Evolutionary conservation across 371 early-diverging fungal genomes (phyloP).

Genomic region (Rhizomucor pusillus): DNA sequence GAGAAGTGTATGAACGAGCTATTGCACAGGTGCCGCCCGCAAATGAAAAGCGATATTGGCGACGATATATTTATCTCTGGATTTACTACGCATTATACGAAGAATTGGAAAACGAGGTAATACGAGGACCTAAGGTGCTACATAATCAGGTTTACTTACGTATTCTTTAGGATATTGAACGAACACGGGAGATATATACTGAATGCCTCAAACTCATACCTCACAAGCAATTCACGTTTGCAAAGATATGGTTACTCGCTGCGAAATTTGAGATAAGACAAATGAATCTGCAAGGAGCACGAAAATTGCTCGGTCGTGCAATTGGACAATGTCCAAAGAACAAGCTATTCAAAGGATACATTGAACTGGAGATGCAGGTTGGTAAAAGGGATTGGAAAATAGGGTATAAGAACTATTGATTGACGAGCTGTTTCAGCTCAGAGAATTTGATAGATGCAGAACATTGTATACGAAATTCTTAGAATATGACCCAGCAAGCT

Average conservation of each 20-base stretch:
- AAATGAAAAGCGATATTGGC: constrained; percentile 91
- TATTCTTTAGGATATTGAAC: constrained; percentile 67
- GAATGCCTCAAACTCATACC: constrained; percentile 87
- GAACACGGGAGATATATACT: constrained; percentile 84
- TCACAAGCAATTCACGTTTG: constrained; percentile 93
- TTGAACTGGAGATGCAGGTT: constrained; percentile 88
- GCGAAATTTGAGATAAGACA: constrained; percentile 91
- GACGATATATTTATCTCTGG: constrained; percentile 98
- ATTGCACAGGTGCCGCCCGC: constrained; percentile 87
- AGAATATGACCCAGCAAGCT: constrained; percentile 81
- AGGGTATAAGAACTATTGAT: too few relatives aligned
- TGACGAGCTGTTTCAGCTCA: constrained; percentile 42
- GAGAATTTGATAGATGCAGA: constrained; percentile 94
- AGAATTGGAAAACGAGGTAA: constrained; percentile 77
- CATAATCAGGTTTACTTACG: background rate
- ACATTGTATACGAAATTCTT: constrained; percentile 86
- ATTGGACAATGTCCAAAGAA: constrained; percentile 84
- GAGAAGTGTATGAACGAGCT: constrained; percentile 96
- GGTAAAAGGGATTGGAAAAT: background rate
- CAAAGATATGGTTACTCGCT: constrained; percentile 92
- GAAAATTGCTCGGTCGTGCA: constrained; percentile 83
- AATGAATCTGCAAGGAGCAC: constrained; percentile 69
- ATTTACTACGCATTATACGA: constrained; percentile 95
- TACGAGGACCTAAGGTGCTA: background rate
- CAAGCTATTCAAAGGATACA: constrained; percentile 91